phyloP scores from a whole-genome alignment of 192 early-diverging fungal genomes.

The Phycomyces blakesleeanus region DNA sequence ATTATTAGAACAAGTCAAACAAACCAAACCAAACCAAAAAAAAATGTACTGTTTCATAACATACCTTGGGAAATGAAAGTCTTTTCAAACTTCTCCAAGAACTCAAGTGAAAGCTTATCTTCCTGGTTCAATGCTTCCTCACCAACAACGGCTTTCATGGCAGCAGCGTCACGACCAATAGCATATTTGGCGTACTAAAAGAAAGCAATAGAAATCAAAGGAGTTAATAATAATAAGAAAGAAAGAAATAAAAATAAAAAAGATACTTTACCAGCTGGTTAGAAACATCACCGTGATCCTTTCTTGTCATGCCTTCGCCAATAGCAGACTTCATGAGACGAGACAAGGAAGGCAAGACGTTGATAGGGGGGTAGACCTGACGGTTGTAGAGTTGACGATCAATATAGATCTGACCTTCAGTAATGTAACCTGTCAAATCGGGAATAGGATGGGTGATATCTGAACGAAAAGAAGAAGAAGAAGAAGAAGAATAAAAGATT shows the following conservation, averaged over 20 bases:
- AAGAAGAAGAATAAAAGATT: background rate
- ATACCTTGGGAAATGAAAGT: slow-evolving; percentile 88
- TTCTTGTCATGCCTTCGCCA: slow-evolving; percentile 95
- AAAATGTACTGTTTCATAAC: background rate
- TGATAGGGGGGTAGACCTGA: slow-evolving; percentile 99
- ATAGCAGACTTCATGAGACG: slow-evolving; percentile 99
- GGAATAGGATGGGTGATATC: slow-evolving; percentile 99
- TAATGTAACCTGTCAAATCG: slow-evolving; percentile 99
- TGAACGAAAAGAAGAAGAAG: slow-evolving; percentile 13
- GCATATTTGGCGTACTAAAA: slow-evolving; percentile 95
- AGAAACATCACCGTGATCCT: slow-evolving; percentile 98
- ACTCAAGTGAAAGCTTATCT: slow-evolving; percentile 96
- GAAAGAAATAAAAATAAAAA: too few relatives aligned
- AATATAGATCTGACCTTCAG: slow-evolving; percentile 98
- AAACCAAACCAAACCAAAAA: background rate
- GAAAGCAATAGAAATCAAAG: background rate
- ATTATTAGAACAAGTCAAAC: slow-evolving; percentile 24
- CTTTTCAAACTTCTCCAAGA: slow-evolving; percentile 99
- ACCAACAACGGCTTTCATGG: slow-evolving; percentile 99
- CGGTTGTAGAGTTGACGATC: slow-evolving; percentile 98
- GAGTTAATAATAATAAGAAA: too few relatives aligned
- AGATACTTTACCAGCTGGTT: slow-evolving; percentile 78
- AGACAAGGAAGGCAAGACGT: slow-evolving; percentile 96
- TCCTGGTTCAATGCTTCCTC: slow-evolving; percentile 98
- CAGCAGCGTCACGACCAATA: slow-evolving; percentile 95